Conservation (phyloP, 202 grass and related monocot species). For the Hordeum pubiflorum region DNA sequence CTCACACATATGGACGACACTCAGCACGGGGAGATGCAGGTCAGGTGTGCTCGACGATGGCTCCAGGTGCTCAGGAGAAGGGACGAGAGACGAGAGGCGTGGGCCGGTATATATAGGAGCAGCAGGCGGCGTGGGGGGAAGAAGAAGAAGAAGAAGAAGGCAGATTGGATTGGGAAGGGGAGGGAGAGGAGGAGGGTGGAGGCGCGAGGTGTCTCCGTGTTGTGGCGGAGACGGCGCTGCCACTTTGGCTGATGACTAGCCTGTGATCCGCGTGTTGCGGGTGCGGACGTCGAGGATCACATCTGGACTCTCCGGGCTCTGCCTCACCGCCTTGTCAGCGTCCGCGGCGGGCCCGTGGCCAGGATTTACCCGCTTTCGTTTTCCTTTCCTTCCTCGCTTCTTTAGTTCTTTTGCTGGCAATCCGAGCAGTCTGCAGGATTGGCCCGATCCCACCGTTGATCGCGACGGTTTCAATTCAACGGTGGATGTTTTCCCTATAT, state of each 20-base stretch:
- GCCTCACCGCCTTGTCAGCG: neutral
- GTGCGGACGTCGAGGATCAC: neutral
- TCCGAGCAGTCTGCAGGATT: too few relatives aligned
- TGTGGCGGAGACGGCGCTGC: constrained; percentile 17
- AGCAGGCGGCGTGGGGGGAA: neutral
- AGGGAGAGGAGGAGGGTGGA: neutral
- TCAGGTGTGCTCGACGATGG: neutral
- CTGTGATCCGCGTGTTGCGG: constrained; percentile 18
- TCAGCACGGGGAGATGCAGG: neutral
- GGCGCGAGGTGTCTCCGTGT: neutral
- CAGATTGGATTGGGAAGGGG: neutral
- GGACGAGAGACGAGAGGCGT: neutral
- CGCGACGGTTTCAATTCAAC: too few relatives aligned
- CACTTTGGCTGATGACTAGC: neutral
- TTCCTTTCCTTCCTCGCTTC: neutral
- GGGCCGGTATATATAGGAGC: neutral
- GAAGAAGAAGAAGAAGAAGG: neutral
- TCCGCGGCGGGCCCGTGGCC: neutral
- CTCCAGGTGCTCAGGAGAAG: neutral
- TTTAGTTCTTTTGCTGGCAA: too few relatives aligned
- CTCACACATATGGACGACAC: neutral
- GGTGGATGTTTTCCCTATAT: too few relatives aligned
- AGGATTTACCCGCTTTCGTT: neutral
- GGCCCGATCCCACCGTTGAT: too few relatives aligned
- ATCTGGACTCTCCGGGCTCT: neutral